A percentile compares a stretch with the other conserved stretches of the same genome.
Evolutionary conservation across 371 early-diverging fungal species (phyloP).

Genomic region (Rhizomucor miehei): DNA sequence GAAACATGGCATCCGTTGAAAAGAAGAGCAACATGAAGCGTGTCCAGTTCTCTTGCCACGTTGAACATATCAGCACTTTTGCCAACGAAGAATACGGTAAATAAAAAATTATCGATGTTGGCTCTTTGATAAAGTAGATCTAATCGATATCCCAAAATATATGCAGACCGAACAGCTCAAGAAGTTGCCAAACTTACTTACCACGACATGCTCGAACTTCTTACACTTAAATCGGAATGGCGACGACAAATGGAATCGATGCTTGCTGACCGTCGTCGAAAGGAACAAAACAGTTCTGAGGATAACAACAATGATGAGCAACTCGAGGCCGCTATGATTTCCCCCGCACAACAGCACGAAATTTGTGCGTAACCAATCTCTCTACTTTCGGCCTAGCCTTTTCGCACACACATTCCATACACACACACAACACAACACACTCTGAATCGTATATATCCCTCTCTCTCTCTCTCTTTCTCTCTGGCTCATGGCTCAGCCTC

Average conservation of each 20-base stretch:
- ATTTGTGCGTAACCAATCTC: neutral
- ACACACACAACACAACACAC: neutral
- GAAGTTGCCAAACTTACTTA: conserved; percentile 49
- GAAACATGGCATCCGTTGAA: neutral
- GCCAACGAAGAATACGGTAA: conserved; percentile 51
- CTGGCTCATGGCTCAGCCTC: neutral
- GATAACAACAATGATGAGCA: conserved; percentile 9
- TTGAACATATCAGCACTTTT: conserved; percentile 40
- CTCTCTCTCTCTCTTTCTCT: neutral
- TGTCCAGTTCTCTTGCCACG: conserved; percentile 41
- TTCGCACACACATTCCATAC: too few relatives aligned
- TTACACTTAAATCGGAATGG: conserved; percentile 45
- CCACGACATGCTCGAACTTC: conserved; percentile 43
- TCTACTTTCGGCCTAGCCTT: neutral
- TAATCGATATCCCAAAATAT: too few relatives aligned
- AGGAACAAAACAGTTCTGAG: conserved; percentile 10
- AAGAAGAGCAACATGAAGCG: conserved; percentile 15
- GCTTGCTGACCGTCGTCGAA: conserved; percentile 25
- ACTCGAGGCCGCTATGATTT: conserved; percentile 1
- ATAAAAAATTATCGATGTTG: too few relatives aligned
- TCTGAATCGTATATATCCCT: neutral
- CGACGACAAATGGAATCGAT: conserved; percentile 43
- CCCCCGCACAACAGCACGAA: neutral
- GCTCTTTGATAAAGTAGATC: too few relatives aligned
- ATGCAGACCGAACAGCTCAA: conserved; percentile 44